Conservation (phyloP, 2,329 filamentous ascomycete genomes). For the Penicillium sp. region DNA sequence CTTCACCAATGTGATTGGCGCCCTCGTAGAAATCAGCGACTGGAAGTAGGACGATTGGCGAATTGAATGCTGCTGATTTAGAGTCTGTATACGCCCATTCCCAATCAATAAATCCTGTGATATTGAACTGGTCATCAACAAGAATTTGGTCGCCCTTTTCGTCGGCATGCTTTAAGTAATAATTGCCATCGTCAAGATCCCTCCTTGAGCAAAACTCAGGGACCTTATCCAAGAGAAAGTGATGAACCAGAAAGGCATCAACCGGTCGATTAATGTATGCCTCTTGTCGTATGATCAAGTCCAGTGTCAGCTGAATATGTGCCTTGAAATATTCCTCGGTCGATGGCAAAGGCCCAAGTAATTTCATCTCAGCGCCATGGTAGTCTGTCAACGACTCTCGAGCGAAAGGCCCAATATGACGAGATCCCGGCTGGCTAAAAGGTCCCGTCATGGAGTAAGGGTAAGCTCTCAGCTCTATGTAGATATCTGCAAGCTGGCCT, state of each 20-base stretch:
- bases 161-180: constrained; percentile 4
- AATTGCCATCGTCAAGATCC: constrained; percentile 22
- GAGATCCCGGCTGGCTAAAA: constrained; percentile 26
- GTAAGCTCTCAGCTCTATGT: constrained; percentile 40
- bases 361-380: constrained; percentile 17
- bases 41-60: constrained; percentile 35
- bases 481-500: constrained; percentile 40
- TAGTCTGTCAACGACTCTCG: constrained; percentile 41
- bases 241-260: constrained; percentile 44
- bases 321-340: constrained; percentile 37
- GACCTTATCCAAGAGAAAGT: constrained; percentile 42
- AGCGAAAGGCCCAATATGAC: constrained; percentile 38
- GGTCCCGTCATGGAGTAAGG: constrained; percentile 41
- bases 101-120: constrained; percentile 6
- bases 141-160: constrained; percentile 7
- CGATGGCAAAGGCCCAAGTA: constrained; percentile 38
- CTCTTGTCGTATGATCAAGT: constrained; percentile 38
- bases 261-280: constrained; percentile 35
- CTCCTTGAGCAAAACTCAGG: constrained; percentile 4
- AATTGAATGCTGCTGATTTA: constrained; percentile 4
- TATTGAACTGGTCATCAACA: constrained; percentile 6
- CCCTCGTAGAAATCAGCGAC: constrained; percentile 45
- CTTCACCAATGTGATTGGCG: constrained; percentile 35
- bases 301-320: constrained; percentile 37
- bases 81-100: constrained; percentile 6